Base-by-base conservation (phyloP, 2,329 filamentous ascomycete genomes). In the Cephalotrichum gorgonifer region DNA sequence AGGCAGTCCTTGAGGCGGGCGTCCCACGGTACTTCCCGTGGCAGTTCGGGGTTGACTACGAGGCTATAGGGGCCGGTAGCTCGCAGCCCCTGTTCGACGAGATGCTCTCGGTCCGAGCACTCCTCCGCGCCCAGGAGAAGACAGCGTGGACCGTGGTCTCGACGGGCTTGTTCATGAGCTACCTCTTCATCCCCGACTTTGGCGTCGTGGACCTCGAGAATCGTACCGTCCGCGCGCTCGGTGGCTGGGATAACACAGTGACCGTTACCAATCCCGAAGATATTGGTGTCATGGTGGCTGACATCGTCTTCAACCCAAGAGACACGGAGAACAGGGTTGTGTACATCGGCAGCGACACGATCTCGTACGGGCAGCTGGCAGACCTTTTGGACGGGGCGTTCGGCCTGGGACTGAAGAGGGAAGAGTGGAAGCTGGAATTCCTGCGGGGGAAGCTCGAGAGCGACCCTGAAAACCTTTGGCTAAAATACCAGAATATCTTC, bases 21-120 rank as follows among this genome's bases (percentile, higher is more conserved):
- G 71, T 74, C 0, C 54, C 62, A 14, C 65, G 75, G 1, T 87
- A 74, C 57, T 72, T 87, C 17, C 83, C 84, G 0, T 88, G 84
- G 84, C 83, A 88, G 60, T 87, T 82, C 59, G 84, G 84, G 1
- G 76, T 86, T 23, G 80, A 88, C 58, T 88, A 87, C 62, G 82
- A 87, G 50, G 59, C 67, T 26, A 77, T 86, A 15, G 80, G 81
- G 0, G 60, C 66, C 0, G 74, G 75, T 0, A 78, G 74, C 25
- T 67, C 75, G 41, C 81, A 85, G 61, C 75, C 79, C 30, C 58
- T 87, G 14, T 87, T 86, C 55, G 81, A 81, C 51, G 83, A 85
- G 68, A 81, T 86, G 64, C 65, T 82, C 0, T 70, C 72, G 48
- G 81, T 85, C 25, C 62, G 81, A 12, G 62, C 64, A 20, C 48